phyloP scores from a whole-genome alignment of 2,329 filamentous ascomycete genomes.

The Aspergillus calidoustus region DNA sequence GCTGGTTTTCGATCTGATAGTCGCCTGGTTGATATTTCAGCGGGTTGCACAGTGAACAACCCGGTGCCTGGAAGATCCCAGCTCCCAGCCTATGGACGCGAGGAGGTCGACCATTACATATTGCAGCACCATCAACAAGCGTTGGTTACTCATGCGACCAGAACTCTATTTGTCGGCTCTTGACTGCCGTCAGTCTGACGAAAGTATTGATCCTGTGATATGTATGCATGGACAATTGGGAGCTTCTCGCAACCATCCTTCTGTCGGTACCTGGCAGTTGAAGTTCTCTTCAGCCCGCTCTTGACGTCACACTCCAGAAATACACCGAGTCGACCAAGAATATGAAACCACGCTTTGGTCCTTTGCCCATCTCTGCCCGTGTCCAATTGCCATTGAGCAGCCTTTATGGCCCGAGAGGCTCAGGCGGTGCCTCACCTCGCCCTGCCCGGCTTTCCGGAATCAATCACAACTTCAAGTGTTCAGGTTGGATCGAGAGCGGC shows the following conservation, averaged over 20 bases:
- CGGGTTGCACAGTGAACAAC: slow-evolving; percentile 7
- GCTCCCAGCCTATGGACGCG: slow-evolving; percentile 13
- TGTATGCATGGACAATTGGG: not conserved
- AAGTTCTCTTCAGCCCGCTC: not conserved
- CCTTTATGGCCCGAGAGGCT: not conserved
- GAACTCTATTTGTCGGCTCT: slow-evolving; percentile 16
- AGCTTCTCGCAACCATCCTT: not conserved
- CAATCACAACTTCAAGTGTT: not conserved
- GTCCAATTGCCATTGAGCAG: not conserved
- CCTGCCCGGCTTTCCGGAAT: not conserved
- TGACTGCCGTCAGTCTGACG: slow-evolving; percentile 1
- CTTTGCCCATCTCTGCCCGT: not conserved
- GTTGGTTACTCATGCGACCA: slow-evolving; percentile 10
- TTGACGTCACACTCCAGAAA: slow-evolving; percentile 20
- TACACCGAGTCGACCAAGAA: slow-evolving; percentile 3
- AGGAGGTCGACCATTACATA: slow-evolving; percentile 17
- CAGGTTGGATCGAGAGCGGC: not conserved
- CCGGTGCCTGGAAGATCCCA: slow-evolving; percentile 18
- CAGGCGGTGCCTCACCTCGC: not conserved
- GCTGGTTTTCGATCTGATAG: slow-evolving; percentile 3
- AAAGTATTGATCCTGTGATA: not conserved
- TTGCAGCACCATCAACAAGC: slow-evolving; percentile 16
- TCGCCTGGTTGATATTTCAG: not conserved
- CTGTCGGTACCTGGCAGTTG: not conserved
- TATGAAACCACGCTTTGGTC: not conserved